A percentile compares a stretch with the other conserved stretches of the same genome.
These are phyloP conservation scores for Solanum hybrid DNA, from an alignment of 305 asterid species.

Conservation along the genomic window DNA sequence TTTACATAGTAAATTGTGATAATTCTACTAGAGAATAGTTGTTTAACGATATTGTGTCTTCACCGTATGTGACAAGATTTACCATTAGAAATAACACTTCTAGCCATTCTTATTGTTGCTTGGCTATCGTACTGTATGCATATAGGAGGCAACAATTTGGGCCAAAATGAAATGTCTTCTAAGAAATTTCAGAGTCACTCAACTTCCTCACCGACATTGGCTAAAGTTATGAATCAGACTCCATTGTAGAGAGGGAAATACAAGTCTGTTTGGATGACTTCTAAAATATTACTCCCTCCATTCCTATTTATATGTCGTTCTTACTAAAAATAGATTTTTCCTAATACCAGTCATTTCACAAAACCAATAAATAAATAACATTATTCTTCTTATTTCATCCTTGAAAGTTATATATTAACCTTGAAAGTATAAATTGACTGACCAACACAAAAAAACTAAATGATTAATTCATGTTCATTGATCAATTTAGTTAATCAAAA, in stretches of 20 bases:
- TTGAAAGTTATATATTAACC: neutral
- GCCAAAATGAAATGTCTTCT: neutral
- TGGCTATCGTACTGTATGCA: neutral
- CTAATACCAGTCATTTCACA: neutral
- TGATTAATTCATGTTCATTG: neutral
- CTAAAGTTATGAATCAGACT: neutral
- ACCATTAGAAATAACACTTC: neutral
- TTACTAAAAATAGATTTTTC: too few relatives aligned
- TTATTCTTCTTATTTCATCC: neutral
- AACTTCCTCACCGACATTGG: neutral
- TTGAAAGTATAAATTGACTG: neutral
- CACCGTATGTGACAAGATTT: neutral
- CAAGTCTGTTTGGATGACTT: neutral
- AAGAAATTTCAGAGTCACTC: neutral
- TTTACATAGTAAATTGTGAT: neutral
- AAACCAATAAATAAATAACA: neutral
- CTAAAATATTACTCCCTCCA: neutral
- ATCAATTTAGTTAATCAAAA: neutral
- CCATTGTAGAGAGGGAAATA: neutral
- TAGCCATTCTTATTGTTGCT: neutral
- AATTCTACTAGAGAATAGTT: neutral
- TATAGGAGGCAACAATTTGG: neutral
- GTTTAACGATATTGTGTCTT: neutral
- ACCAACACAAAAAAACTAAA: neutral
- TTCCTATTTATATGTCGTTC: neutral